Evolutionary conservation across 305 asterid genomes (phyloP).

Genomic region (Fraxinus baroniana): DNA sequence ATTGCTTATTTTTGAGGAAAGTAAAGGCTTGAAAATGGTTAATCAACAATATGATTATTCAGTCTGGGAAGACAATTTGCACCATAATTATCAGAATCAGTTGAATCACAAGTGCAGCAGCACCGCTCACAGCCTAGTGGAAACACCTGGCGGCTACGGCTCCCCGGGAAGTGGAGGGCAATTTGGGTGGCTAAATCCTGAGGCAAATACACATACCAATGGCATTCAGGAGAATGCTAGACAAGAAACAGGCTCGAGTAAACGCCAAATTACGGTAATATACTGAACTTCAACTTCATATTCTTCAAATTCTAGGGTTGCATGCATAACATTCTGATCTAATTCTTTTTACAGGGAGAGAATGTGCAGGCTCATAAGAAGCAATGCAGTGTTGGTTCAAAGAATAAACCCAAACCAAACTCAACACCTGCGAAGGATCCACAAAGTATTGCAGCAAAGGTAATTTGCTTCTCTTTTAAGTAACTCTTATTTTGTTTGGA

Average conservation of each 20-base stretch:
- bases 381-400: conserved; percentile 50
- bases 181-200: conserved; percentile 53
- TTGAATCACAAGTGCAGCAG: conserved; percentile 24
- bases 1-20: conserved; percentile 59
- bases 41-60: conserved; percentile 42
- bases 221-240: conserved; percentile 30
- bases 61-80: conserved; percentile 52
- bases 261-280: conserved; percentile 63
- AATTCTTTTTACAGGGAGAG: conserved; percentile 45
- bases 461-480: conserved; percentile 18
- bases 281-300: background rate
- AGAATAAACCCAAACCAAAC: conserved; percentile 43
- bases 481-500: background rate
- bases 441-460: conserved; percentile 94
- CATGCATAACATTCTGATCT: background rate
- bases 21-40: conserved; percentile 3
- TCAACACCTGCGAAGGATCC: conserved; percentile 62
- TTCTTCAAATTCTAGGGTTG: background rate
- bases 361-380: conserved; percentile 59
- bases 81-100: conserved; percentile 27
- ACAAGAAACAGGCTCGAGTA: conserved; percentile 37
- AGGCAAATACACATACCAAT: conserved; percentile 19
- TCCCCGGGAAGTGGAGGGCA: conserved; percentile 25
- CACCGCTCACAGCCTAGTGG: background rate
- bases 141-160: conserved; percentile 17